Evolutionary conservation across 2,329 filamentous ascomycete species (phyloP), one percentile per base, ranked within the genome.

Genomic region (Epichloe baconii): DNA sequence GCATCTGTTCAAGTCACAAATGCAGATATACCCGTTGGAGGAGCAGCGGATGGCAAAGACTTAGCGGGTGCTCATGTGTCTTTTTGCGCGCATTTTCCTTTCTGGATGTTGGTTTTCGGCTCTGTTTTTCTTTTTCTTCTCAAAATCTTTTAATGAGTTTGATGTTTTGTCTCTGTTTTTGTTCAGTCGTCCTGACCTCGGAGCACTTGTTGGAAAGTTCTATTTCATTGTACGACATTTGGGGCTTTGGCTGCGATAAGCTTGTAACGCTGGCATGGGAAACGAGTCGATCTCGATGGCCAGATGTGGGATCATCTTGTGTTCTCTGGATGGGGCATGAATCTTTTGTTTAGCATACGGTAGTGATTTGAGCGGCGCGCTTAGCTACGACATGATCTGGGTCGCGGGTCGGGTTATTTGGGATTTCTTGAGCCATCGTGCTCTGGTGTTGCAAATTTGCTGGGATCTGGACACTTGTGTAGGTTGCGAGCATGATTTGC

Each of bases 1-100:
- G 62, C 62, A 62, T 59, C 64, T 71, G 67, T 65, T 62, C 64
- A 58, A 48, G 62, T 65, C 60, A 61, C 60, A 26, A 26, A 62
- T 62, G 64, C 60, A 62, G 61, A 59, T 61, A 61, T 59, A 57
- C 14, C 51, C 57, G 56, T 61, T 59, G 57, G 60, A 58, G 55
- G 59, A 60, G 60, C 52, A 55, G 62, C 59, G 62, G 65, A 62
- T 59, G 61, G 63, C 58, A 57, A 59, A 65, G 62, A 66, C 55
- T 59, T 47, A 67, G 63, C 61, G 64, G 61, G 64, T 58, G 64
- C 59, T 59, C 54, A 54, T 53, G 53, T 63, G 54, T 60, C 59
- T 54, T 46, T 44, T 5, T 23, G 50, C 46, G 56, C 59, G 54
- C 55, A 62, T 63, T 57, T 59, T 59, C 57, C 55, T 57, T 58